Percentiles rank a stretch among this genome's conserved stretches.
These are phyloP conservation scores for Apophysomyces elegans DNA, from an alignment of 371 early-diverging fungal species.

Conservation along the genomic window DNA sequence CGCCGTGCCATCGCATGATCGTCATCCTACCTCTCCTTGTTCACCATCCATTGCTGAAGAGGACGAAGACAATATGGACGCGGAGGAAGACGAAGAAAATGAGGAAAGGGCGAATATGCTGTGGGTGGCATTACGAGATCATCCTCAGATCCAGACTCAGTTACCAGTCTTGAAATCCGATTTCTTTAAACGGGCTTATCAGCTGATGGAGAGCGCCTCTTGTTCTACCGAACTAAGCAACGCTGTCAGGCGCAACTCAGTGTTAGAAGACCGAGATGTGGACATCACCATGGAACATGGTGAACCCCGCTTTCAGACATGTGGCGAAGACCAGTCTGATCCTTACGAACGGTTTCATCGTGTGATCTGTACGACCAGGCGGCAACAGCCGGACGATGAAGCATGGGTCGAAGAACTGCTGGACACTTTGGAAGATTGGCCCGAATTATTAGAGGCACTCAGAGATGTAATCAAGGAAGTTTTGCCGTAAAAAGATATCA, in stretches of 20 bases:
- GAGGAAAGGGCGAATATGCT: constrained; percentile 11
- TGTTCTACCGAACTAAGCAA: constrained; percentile 26
- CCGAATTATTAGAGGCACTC: constrained; percentile 42
- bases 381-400: constrained; percentile 48
- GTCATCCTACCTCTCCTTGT: constrained; percentile 23
- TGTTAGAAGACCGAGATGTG: constrained; percentile 30
- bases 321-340: constrained; percentile 21
- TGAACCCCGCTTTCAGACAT: constrained; percentile 28
- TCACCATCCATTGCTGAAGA: constrained; percentile 6
- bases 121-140: constrained; percentile 26
- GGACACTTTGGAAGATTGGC: constrained; percentile 44
- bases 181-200: constrained; percentile 45
- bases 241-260: constrained; percentile 41
- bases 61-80: constrained; percentile 20
- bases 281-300: constrained; percentile 10
- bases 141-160: constrained; percentile 35
- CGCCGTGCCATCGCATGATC: constrained; percentile 17
- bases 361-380: constrained; percentile 35
- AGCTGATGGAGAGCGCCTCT: constrained; percentile 36
- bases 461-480: constrained; percentile 27
- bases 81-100: constrained; percentile 14
- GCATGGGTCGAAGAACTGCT: constrained; percentile 37
- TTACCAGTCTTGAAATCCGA: constrained; percentile 33
- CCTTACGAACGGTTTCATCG: constrained; percentile 25
- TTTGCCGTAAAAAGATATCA: constrained; percentile 1